Conservation (phyloP, 2,329 filamentous ascomycete genomes). For the Huntiella decipiens region DNA sequence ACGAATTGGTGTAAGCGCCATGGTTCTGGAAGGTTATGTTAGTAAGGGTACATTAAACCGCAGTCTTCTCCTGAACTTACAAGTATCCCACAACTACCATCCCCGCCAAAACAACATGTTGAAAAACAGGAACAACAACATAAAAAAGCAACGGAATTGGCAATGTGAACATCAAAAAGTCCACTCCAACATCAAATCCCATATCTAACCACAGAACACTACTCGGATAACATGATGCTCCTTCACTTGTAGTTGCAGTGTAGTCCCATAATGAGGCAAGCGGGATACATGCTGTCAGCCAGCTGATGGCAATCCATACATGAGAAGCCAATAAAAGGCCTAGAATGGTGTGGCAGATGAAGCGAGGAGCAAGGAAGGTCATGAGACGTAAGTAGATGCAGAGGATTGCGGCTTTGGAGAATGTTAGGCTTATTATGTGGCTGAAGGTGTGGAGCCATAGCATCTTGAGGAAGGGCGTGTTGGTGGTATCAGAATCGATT, state of each 20-base stretch:
- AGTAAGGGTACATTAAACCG: background rate
- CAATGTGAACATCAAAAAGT: conserved; percentile 15
- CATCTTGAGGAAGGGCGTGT: conserved; percentile 9
- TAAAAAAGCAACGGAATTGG: conserved; percentile 16
- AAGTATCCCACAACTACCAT: conserved; percentile 16
- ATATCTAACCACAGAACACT: conserved; percentile 17
- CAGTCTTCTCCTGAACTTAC: conserved; percentile 11
- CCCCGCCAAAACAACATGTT: conserved; percentile 14
- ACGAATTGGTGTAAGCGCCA: conserved; percentile 16
- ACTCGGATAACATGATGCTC: conserved; percentile 9
- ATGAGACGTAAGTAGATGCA: conserved; percentile 15
- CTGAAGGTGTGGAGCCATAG: conserved; percentile 11
- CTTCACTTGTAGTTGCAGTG: background rate
- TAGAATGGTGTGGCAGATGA: conserved; percentile 12
- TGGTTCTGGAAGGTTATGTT: conserved; percentile 16
- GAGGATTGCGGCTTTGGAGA: conserved; percentile 14
- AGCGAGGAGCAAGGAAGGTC: conserved; percentile 13
- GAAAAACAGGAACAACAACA: conserved; percentile 14
- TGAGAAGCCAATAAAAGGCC: conserved; percentile 13
- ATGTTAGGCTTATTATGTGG: conserved; percentile 13
- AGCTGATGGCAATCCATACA: conserved; percentile 13
- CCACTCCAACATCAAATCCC: conserved; percentile 16
- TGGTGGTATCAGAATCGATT: background rate
- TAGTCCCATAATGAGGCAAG: conserved; percentile 12
- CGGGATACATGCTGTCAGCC: conserved; percentile 14